phyloP scores from a whole-genome alignment of 345 rosid species.

The Ceriops tagal region DNA sequence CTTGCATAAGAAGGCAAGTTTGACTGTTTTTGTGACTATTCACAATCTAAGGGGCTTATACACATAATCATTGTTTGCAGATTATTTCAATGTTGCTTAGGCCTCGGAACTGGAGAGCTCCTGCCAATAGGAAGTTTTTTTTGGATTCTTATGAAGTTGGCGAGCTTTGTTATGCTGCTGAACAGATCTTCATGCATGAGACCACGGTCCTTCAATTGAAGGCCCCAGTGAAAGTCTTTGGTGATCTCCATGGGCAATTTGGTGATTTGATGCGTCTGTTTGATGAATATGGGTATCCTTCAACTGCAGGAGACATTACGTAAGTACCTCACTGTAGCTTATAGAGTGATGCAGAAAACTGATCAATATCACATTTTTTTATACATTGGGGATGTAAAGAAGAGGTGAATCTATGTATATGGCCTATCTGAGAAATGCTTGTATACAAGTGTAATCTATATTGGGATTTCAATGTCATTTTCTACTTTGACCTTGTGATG shows the following conservation, averaged over 20 bases:
- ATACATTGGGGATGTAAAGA: not conserved
- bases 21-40: not conserved
- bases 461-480: not conserved
- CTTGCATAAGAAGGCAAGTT: slow-evolving; percentile 82
- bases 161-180: slow-evolving; percentile 97
- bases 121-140: slow-evolving; percentile 84
- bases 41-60: not conserved
- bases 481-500: not conserved
- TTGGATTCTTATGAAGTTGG: slow-evolving; percentile 97
- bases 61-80: slow-evolving; percentile 43
- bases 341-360: not conserved
- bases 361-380: not conserved
- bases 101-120: slow-evolving; percentile 98
- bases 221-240: slow-evolving; percentile 94
- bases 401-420: not conserved
- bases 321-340: slow-evolving; percentile 38
- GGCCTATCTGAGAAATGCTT: not conserved
- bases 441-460: not conserved
- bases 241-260: slow-evolving; percentile 97
- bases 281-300: slow-evolving; percentile 98
- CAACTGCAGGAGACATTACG: slow-evolving; percentile 98
- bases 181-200: slow-evolving; percentile 96
- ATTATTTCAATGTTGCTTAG: slow-evolving; percentile 79
- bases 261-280: slow-evolving; percentile 95
- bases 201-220: slow-evolving; percentile 91